Conservation (phyloP, 768 basidiomycete genomes). For the Tricholoma sp. region DNA sequence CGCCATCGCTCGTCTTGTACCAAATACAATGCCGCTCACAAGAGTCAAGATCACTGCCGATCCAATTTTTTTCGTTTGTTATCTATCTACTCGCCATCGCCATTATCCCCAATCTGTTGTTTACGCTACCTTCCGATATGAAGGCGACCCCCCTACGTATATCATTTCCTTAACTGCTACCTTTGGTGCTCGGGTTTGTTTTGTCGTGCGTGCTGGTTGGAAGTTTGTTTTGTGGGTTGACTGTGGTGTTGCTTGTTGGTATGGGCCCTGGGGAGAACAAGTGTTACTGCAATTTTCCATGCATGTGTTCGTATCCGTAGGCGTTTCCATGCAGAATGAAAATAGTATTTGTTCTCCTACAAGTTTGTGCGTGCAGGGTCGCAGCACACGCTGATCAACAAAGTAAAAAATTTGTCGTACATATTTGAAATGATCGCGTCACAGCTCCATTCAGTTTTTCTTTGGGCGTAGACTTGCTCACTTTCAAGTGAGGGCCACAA, state of each 20-base stretch:
- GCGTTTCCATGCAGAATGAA: neutral
- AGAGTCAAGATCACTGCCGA: slow-evolving; percentile 1
- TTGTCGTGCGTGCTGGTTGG: neutral
- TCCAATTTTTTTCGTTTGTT: slow-evolving; percentile 4
- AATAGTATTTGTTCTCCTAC: neutral
- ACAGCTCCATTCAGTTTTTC: neutral
- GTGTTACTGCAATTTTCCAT: neutral
- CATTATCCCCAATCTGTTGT: neutral
- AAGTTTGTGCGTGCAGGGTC: neutral
- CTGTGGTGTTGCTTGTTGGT: slow-evolving; percentile 3
- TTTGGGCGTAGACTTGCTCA: neutral
- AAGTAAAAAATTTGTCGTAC: neutral
- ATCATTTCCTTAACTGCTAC: slow-evolving; percentile 8
- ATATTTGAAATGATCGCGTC: neutral
- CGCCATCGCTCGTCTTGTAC: slow-evolving; percentile 11
- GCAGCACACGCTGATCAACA: neutral
- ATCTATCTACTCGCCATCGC: slow-evolving; percentile 15
- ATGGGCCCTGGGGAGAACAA: slow-evolving; percentile 9
- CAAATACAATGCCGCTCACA: slow-evolving; percentile 4
- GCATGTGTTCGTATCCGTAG: neutral
- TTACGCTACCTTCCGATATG: slow-evolving; percentile 17
- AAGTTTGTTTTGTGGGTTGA: slow-evolving; percentile 4
- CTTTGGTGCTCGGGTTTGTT: neutral
- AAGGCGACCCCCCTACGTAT: slow-evolving; percentile 12
- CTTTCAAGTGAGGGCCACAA: neutral